phyloP scores from a whole-genome alignment of 2,329 filamentous ascomycete genomes.

The Calonectria honghensis region DNA sequence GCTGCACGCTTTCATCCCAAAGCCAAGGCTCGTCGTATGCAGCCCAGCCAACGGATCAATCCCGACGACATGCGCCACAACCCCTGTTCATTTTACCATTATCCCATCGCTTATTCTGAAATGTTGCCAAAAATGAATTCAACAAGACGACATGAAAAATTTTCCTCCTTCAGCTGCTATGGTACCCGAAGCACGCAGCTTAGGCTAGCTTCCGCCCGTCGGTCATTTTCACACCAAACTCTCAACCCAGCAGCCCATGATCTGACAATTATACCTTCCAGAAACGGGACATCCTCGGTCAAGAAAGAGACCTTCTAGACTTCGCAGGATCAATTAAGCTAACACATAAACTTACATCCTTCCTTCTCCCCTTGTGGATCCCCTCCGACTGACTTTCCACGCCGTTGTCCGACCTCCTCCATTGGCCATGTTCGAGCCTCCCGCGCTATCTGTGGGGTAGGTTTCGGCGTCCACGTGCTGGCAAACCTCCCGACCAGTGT shows the following conservation, averaged over 20 bases:
- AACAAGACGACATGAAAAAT: background rate
- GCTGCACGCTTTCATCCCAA: background rate
- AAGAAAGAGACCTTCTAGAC: background rate
- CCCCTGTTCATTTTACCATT: background rate
- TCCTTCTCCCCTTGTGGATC: background rate
- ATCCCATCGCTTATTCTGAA: background rate
- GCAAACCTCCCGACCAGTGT: background rate
- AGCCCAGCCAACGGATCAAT: background rate
- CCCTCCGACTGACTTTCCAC: background rate
- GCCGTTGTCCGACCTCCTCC: background rate
- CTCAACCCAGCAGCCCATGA: background rate
- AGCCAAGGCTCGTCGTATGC: background rate
- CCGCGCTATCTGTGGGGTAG: constrained; percentile 6
- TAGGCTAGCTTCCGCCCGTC: background rate
- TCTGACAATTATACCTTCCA: constrained; percentile 2
- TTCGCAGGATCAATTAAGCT: background rate
- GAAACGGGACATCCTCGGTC: background rate
- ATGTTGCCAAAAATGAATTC: background rate
- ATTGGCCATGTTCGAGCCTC: constrained; percentile 4
- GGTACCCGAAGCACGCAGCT: background rate
- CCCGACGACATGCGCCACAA: background rate
- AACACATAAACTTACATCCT: background rate
- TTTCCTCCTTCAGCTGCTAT: background rate
- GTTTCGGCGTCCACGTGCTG: constrained; percentile 7
- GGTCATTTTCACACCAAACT: background rate